Evolutionary conservation across 805 yeast species (phyloP).

Genomic region (Zygotorulaspora chibaensis): DNA sequence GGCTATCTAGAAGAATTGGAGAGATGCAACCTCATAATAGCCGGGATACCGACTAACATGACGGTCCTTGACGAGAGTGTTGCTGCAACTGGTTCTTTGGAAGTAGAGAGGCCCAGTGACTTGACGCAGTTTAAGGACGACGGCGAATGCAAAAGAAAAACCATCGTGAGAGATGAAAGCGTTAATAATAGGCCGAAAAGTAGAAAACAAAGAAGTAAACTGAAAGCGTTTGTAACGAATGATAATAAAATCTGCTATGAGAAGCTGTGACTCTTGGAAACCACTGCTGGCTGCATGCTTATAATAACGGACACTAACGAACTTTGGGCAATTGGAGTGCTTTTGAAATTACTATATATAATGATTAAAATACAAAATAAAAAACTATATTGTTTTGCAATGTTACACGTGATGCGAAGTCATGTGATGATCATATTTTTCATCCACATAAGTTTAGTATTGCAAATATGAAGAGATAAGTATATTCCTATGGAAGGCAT

Average conservation of each 20-base stretch:
- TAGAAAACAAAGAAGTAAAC: slow-evolving; percentile 19
- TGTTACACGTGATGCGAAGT: background rate
- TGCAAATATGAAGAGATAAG: background rate
- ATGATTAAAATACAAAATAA: background rate
- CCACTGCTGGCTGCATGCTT: background rate
- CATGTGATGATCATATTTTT: background rate
- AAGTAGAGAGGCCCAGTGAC: slow-evolving; percentile 6
- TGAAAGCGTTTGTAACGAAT: slow-evolving; percentile 23
- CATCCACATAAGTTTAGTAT: background rate
- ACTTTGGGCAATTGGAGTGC: background rate
- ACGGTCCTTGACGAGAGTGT: background rate
- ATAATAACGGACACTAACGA: slow-evolving; percentile 1
- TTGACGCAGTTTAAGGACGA: slow-evolving; percentile 2
- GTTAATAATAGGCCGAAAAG: slow-evolving; percentile 4
- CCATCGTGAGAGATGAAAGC: background rate
- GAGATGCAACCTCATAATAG: slow-evolving; percentile 15
- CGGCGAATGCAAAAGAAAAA: background rate
- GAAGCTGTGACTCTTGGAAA: slow-evolving; percentile 12
- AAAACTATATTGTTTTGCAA: background rate
- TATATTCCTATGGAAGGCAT: background rate
- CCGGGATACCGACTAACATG: slow-evolving; percentile 2
- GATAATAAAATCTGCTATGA: slow-evolving; percentile 29
- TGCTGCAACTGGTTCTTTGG: background rate
- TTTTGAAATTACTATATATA: background rate
- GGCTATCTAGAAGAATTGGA: slow-evolving; percentile 22